These are phyloP conservation scores for Phytophthora multivora DNA, from an alignment of 352 stramenopile genomes.

Conservation along the genomic window DNA sequence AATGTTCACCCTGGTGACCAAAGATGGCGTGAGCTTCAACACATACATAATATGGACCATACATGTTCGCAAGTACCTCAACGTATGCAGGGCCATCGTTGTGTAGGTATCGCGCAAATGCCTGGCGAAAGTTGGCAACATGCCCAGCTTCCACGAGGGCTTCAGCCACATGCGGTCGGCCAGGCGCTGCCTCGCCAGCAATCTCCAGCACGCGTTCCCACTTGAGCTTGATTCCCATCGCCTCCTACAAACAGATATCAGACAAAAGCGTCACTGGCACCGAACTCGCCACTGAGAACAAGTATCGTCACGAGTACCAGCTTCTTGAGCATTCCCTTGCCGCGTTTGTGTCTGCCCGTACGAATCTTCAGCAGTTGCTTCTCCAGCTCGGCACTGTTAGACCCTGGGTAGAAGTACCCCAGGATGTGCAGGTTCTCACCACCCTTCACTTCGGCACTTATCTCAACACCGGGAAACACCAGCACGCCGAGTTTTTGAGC, in stretches of 20 bases:
- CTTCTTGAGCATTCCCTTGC: conserved; percentile 85
- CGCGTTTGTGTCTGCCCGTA: conserved; percentile 75
- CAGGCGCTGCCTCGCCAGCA: conserved; percentile 79
- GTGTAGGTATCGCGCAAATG: conserved; percentile 80
- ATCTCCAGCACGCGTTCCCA: conserved; percentile 86
- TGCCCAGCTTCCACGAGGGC: conserved; percentile 77
- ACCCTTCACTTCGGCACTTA: conserved; percentile 84
- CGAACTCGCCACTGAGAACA: too few species aligned
- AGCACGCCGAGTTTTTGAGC: conserved; percentile 71
- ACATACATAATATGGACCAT: background rate
- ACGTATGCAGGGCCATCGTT: conserved; percentile 87
- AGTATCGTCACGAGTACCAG: conserved; percentile 44
- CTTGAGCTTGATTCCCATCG: conserved; percentile 80
- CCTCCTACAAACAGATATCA: conserved; percentile 43
- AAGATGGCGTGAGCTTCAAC: background rate
- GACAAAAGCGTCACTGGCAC: background rate
- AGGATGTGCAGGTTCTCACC: conserved; percentile 88
- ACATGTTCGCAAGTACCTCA: conserved; percentile 43
- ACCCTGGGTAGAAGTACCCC: conserved; percentile 85
- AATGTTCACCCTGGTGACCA: conserved; percentile 65
- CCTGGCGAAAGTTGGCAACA: conserved; percentile 79
- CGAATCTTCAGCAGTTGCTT: conserved; percentile 82
- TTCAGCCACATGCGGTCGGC: conserved; percentile 79
- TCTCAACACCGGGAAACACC: conserved; percentile 84
- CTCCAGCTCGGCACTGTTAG: conserved; percentile 73